Base-by-base conservation (phyloP, 305 asterid species). In the Fraxinus platypoda region DNA sequence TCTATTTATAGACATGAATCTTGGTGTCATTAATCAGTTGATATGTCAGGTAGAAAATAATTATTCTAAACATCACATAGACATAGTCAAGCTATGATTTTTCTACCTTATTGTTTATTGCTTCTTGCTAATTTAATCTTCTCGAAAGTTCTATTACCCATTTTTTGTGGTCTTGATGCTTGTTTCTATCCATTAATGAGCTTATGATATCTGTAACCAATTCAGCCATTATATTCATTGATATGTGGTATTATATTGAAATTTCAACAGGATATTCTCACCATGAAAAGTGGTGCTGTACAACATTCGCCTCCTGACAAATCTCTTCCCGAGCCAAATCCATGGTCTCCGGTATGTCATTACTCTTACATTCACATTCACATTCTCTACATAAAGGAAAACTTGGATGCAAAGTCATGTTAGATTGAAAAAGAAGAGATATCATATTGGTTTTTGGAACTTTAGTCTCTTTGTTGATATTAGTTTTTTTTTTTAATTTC, bases 341-440 rank as follows among this genome's bases (percentile, higher is more conserved):
- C 98, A 35, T 95, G 98, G 98, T 95, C 99, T 72, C 99, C 99
- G 93, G 99, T 95, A 94, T 78, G 92, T 71, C 85, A 28, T 73
- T 19, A 54, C 23, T 26, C 72, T 78, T 79, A 13, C 57, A 46
- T 15, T 46, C 19, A 46, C 68, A 25, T 72, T 85, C 70, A 77
- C 84, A 68, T 52, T 59, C 52, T 33, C 66, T 76, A 74, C 57
- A 70, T 23, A 72, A 33, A 2, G 11, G 25, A 66, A 21, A 77
- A 80, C 46, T 80, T 33, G 82, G 37, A 25, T 13, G 26, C 17
- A 21, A 43, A 4, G 79, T 15, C 35, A 26, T 76, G 6, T 25
- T 4, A 76, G 7, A 76, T 49, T 34, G 57, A 28, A 43, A 76
- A 49, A 41, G 21, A 62, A 57, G 41, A 81, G 62, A 52, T 25